Evolutionary conservation across 2,329 filamentous ascomycete species (phyloP), one percentile per base, ranked within the genome.

Genomic region (Ophiostoma sp.): DNA sequence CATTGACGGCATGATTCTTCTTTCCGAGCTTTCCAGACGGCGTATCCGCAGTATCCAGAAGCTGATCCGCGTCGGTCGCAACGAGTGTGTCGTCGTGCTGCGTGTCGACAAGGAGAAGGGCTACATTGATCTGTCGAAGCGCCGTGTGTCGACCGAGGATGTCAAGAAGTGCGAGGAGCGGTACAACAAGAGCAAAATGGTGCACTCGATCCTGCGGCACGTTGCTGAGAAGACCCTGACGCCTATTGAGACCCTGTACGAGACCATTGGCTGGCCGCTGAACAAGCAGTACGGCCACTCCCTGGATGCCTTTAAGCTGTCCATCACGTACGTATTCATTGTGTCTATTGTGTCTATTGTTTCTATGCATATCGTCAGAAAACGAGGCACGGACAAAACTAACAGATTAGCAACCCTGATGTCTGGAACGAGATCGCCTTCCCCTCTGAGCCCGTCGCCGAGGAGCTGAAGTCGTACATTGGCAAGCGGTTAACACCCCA

Each of bases 121-220:
- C 73, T 99, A 99, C 80, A 99, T 99, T 78, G 95, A 99, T 90
- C 84, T 99, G 79, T 97, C 93, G 73, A 99, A 99, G 86, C 94
- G 95, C 79, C 91, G 95, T 84, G 95, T 99, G 72, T 97, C 94
- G 62, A 91, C 95, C 64, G 95, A 99, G 80, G 95, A 99, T 83
- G 95, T 98, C 74, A 86, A 97, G 76, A 97, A 97, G 84, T 99
- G 96, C 80, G 95, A 99, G 80, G 95, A 99, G 84, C 89, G 95
- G 76, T 99, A 97, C 87, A 99, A 99, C 88, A 99, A 99, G 89
- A 92, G 93, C 85, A 99, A 99, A 86, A 96, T 97, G 85, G 95
- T 98, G 57, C 95, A 99, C 82, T 96, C 93, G 69, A 97, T 99
- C 81, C 94, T 99, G 92, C 90, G 94, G 80, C 95, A 99, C 81